Evolutionary conservation across 495 filamentous ascomycete genomes (phyloP), one percentile per base, ranked within the genome.

Genomic region (Sporormia fimetaria): DNA sequence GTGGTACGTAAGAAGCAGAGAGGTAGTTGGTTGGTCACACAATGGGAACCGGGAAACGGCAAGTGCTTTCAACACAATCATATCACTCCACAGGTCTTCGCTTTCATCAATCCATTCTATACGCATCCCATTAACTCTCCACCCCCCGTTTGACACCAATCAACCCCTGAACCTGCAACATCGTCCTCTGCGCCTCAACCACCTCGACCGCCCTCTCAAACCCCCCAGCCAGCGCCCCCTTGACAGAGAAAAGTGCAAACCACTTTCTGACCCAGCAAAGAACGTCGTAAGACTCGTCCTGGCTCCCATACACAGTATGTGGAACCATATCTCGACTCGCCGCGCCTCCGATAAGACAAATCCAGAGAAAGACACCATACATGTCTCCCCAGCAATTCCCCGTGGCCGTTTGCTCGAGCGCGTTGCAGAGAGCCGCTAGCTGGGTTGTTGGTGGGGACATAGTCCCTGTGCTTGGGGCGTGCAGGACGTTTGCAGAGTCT

Each of bases 131-230:
- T n/a, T n/a, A n/a, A n/a, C n/a, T n/a, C n/a, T n/a, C 21, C 15
- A 40, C 41, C 18, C 35, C 41, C 33, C 33, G 38, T 36, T 44
- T 51, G 20, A 51, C 24, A 23, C 41, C 43, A 37, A 48, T 40
- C 21, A 53, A 29, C 14, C 20, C 28, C 34, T 53, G 49, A 25
- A 53, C 40, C 24, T 53, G 43, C 22, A 53, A 26, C 49, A 53
- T 53, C 2, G 44, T 53, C 9, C 49, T 21, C 21, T 53, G 49
- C 6, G 39, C 43, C 23, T 53, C 33, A 4, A 47, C 33, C 1
- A 44, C 28, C 4, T 38, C 33, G 25, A 21, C 33, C 23, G 44
- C 41, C 11, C 44, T 27, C 12, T 53, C 43, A 15, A 53, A 48
- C 9, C 38, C 44, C 15, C 21, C 10, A 2, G 21, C 10, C 12